Percentiles rank a stretch among this genome's conserved stretches.
These are phyloP conservation scores for Yarrowia sp. DNA, from an alignment of 805 yeast species.

Conservation along the genomic window DNA sequence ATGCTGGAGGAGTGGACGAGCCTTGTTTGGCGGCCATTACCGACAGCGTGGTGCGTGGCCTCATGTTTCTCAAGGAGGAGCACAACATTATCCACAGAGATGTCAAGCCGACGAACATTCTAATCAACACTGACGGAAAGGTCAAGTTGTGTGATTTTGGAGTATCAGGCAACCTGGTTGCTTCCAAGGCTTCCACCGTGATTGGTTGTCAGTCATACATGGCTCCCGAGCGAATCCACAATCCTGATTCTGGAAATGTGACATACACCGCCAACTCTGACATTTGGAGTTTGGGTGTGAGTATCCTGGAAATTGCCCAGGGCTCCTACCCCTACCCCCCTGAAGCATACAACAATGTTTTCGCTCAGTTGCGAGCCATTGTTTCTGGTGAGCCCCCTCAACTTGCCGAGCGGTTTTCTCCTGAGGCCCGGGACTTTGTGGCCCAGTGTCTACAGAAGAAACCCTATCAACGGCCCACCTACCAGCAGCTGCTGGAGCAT, in stretches of 20 bases:
- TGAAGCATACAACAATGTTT: conserved; percentile 84
- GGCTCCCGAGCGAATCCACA: conserved; percentile 91
- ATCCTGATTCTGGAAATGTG: conserved; percentile 55
- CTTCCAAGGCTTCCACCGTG: conserved; percentile 83
- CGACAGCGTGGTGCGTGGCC: conserved; percentile 69
- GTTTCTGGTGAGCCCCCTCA: conserved; percentile 95
- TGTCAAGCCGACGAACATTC: conserved; percentile 85
- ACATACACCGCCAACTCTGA: conserved; percentile 91
- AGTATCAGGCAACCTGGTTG: conserved; percentile 87
- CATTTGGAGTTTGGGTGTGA: conserved; percentile 88
- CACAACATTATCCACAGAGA: conserved; percentile 90
- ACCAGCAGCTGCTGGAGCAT: conserved; percentile 67
- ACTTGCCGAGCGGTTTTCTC: conserved; percentile 61
- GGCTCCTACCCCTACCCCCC: conserved; percentile 97
- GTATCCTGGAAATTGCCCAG: conserved; percentile 79
- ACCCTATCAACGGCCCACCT: conserved; percentile 78
- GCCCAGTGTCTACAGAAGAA: conserved; percentile 64
- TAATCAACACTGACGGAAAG: conserved; percentile 71
- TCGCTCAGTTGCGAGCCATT: conserved; percentile 90
- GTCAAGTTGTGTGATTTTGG: conserved; percentile 89
- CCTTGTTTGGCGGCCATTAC: conserved; percentile 72
- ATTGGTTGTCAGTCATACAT: conserved; percentile 93
- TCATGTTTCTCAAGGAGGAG: conserved; percentile 71
- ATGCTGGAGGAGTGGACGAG: conserved; percentile 66
- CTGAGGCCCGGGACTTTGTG: conserved; percentile 81